Conservation (phyloP, 345 rosid species). For the Eutrema japonicum region DNA sequence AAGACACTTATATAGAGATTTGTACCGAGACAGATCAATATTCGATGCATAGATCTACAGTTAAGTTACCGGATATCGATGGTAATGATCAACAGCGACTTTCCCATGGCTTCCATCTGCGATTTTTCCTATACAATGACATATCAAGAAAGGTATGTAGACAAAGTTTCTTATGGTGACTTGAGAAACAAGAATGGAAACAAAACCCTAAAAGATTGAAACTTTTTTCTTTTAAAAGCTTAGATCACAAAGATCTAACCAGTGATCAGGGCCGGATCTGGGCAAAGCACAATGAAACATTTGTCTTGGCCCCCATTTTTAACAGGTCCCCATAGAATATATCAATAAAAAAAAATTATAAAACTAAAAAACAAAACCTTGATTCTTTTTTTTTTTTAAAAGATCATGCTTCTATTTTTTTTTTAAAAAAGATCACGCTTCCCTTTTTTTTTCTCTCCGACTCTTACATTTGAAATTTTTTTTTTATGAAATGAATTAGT, state of each 20-base stretch:
- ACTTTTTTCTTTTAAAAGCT: neutral
- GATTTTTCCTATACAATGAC: slow-evolving; percentile 48
- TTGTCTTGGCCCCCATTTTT: no score
- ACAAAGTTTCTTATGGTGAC: slow-evolving; percentile 1
- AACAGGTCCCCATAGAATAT: no score
- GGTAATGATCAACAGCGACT: slow-evolving; percentile 72
- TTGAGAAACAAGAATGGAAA: slow-evolving; percentile 26
- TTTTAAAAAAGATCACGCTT: no score
- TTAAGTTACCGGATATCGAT: slow-evolving; percentile 56
- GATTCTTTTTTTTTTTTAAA: no score
- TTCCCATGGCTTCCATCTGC: slow-evolving; percentile 70
- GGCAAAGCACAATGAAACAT: no score
- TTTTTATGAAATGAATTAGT: no score
- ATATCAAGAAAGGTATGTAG: slow-evolving; percentile 7
- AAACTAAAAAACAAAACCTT: no score
- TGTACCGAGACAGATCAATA: neutral
- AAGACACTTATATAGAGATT: neutral
- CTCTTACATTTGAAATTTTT: no score
- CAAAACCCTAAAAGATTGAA: neutral
- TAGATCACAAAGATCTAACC: slow-evolving; percentile 41
- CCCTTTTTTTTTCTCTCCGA: no score
- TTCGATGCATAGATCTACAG: neutral
- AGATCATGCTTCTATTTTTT: no score
- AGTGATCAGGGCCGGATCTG: no score
- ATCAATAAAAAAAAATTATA: no score